Percentiles rank a stretch among this genome's conserved stretches.
These are phyloP conservation scores for Metschnikowia chrysomelidarum DNA, from an alignment of 805 yeast species.

Conservation along the genomic window DNA sequence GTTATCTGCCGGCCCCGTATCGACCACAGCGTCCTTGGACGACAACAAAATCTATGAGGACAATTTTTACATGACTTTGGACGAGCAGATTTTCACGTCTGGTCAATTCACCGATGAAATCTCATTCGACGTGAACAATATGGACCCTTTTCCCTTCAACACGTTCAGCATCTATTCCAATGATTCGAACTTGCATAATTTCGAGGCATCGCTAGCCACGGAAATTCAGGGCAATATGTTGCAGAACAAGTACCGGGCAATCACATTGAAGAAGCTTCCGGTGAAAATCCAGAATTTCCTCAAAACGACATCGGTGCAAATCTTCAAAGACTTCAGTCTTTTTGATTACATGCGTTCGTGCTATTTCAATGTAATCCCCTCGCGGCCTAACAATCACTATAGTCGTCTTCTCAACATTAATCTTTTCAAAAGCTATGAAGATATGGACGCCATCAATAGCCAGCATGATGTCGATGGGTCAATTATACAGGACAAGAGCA, in stretches of 20 bases:
- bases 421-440: constrained; percentile 38
- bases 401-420: constrained; percentile 34
- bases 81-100: constrained; percentile 34
- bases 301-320: constrained; percentile 28
- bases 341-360: constrained; percentile 42
- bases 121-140: constrained; percentile 15
- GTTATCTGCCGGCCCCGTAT: constrained; percentile 6
- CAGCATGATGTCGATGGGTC: constrained; percentile 28
- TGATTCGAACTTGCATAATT: constrained; percentile 38
- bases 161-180: constrained; percentile 33
- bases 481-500: constrained; percentile 18
- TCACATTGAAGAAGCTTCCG: constrained; percentile 30
- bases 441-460: constrained; percentile 27
- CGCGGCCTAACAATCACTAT: constrained; percentile 36
- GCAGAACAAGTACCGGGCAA: constrained; percentile 23
- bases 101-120: constrained; percentile 20
- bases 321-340: constrained; percentile 33
- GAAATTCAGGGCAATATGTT: constrained; percentile 25
- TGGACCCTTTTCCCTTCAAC: constrained; percentile 37
- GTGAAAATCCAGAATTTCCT: constrained; percentile 35
- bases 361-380: constrained; percentile 36
- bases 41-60: constrained; percentile 25
- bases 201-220: constrained; percentile 29
- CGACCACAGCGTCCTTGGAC: constrained; percentile 9
- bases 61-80: constrained; percentile 33